Conservation (phyloP, 2,329 filamentous ascomycete genomes). For the Fusarium decemcellulare region DNA sequence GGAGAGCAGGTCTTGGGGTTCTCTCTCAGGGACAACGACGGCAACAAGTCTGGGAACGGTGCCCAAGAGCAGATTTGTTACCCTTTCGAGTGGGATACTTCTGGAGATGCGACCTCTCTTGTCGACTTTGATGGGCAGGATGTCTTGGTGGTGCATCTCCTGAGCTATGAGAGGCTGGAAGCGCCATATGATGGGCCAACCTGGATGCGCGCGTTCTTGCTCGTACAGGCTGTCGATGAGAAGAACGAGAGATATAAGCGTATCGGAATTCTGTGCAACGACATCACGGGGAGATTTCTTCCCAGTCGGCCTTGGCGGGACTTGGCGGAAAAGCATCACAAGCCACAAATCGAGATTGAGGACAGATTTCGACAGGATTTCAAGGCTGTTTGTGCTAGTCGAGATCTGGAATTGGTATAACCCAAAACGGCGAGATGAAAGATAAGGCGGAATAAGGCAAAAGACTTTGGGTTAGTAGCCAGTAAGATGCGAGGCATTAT, state of each 20-base stretch:
- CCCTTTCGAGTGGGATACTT: conserved; percentile 6
- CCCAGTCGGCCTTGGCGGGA: neutral
- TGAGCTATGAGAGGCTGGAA: conserved; percentile 4
- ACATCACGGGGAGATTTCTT: neutral
- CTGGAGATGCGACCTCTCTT: neutral
- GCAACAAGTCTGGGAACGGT: neutral
- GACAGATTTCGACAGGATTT: neutral
- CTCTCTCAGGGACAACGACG: neutral
- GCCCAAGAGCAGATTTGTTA: neutral
- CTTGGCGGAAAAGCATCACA: neutral
- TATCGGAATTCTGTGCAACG: conserved; percentile 1
- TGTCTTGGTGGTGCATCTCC: neutral
- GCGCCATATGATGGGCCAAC: conserved; percentile 8
- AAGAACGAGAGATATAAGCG: neutral
- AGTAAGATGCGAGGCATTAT: neutral
- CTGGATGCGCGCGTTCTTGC: conserved; percentile 9
- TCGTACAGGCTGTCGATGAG: neutral
- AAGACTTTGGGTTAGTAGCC: neutral
- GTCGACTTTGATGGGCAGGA: neutral
- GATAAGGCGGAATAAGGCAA: no score
- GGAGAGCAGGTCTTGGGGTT: neutral
- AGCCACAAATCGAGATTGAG: neutral
- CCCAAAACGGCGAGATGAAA: no score
- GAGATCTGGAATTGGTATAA: no score
- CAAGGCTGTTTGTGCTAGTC: neutral